A percentile compares a stretch with the other conserved stretches of the same genome.
These are phyloP conservation scores for Fennellomyces sp. DNA, from an alignment of 371 early-diverging fungal genomes.

Conservation along the genomic window DNA sequence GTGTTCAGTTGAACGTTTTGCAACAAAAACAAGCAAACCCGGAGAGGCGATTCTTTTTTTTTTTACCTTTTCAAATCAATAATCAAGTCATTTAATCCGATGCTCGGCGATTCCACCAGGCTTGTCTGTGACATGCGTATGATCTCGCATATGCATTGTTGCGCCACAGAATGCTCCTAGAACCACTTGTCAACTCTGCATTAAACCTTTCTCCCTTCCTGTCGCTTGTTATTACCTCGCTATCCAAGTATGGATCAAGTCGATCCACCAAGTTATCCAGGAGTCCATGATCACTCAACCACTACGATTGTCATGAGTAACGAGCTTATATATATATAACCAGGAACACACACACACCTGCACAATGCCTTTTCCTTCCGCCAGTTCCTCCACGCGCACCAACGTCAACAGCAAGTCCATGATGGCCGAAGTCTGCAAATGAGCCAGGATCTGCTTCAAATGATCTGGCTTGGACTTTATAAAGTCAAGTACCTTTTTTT, in stretches of 20 bases:
- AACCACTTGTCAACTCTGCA: neutral
- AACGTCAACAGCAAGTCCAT: conserved; percentile 91
- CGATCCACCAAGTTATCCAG: conserved; percentile 74
- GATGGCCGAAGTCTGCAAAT: conserved; percentile 85
- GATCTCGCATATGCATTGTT: conserved; percentile 91
- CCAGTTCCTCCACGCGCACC: conserved; percentile 87
- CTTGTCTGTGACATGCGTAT: conserved; percentile 86
- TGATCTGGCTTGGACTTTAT: conserved; percentile 67
- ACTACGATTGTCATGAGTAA: no score
- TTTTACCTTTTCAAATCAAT: conserved; percentile 78
- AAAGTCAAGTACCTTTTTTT: conserved; percentile 73
- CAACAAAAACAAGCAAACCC: no score
- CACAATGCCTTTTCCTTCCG: conserved; percentile 81
- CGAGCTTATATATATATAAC: no score
- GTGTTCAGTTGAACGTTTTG: no score
- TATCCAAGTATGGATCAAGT: conserved; percentile 79
- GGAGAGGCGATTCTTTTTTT: neutral
- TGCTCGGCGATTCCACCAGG: conserved; percentile 68
- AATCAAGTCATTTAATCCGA: conserved; percentile 72
- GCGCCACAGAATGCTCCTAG: conserved; percentile 85
- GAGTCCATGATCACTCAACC: conserved; percentile 85
- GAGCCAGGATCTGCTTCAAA: conserved; percentile 64
- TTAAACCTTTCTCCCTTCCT: neutral
- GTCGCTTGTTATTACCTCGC: no score
- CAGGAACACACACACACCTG: conserved; percentile 43